phyloP scores from a whole-genome alignment of 2,329 filamentous ascomycete genomes.

The Talaromyces marneffei region DNA sequence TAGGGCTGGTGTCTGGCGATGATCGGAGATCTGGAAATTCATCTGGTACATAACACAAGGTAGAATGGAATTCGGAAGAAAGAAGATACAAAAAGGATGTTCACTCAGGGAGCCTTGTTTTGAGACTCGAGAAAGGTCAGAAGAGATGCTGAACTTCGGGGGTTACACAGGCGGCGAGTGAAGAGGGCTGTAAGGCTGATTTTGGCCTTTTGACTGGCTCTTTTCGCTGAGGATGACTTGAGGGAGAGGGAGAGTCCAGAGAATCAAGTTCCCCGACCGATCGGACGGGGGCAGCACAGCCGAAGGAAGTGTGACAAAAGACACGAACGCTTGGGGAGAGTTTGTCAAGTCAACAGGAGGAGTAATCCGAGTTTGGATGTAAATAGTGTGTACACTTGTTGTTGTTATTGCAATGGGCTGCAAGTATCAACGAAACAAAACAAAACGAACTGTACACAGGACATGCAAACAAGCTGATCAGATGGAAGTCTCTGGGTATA shows the following conservation, averaged over 20 bases:
- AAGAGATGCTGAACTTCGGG: background rate
- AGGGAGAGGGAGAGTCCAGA: background rate
- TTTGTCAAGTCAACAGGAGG: background rate
- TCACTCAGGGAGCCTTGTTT: background rate
- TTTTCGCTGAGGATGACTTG: background rate
- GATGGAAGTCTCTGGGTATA: background rate
- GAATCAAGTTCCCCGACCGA: background rate
- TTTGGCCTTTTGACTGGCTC: constrained; percentile 4
- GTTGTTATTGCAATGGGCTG: background rate
- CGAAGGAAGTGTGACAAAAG: background rate
- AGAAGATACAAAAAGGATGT: background rate
- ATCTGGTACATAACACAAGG: constrained; percentile 35
- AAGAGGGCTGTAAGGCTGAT: constrained; percentile 2
- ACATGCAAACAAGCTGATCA: background rate
- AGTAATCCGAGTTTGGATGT: background rate
- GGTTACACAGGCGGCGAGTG: constrained; percentile 1
- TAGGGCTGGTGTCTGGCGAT: constrained; percentile 20
- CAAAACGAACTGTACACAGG: background rate
- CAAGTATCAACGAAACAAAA: background rate
- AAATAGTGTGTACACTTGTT: background rate
- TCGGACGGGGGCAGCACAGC: background rate
- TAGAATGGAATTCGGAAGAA: constrained; percentile 16
- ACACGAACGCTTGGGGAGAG: background rate
- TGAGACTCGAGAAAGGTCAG: constrained; percentile 8
- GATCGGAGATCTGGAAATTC: constrained; percentile 32